phyloP scores from a whole-genome alignment of 352 stramenopile genomes.

The Phytophthora pini region DNA sequence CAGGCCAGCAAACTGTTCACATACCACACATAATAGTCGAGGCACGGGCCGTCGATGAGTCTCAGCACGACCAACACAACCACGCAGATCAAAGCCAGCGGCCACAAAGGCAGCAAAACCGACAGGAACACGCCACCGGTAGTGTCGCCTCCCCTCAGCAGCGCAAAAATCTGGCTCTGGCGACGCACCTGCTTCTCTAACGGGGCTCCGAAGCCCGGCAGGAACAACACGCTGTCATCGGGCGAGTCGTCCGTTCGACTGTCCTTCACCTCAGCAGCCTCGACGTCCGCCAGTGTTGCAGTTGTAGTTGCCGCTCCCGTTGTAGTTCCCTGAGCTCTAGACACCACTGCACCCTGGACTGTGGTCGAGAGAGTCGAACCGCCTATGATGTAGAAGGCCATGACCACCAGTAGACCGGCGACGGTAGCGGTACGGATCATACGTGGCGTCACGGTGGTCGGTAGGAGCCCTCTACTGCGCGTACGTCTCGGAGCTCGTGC shows the following conservation, averaged over 20 bases:
- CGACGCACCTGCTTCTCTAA: slow-evolving; percentile 68
- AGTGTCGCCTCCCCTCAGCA: slow-evolving; percentile 4
- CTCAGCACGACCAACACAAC: slow-evolving; percentile 32
- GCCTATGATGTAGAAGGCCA: slow-evolving; percentile 36
- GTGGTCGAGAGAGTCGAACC: slow-evolving; percentile 15
- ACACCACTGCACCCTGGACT: slow-evolving; percentile 8
- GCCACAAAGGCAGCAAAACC: slow-evolving; percentile 26
- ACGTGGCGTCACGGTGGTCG: slow-evolving; percentile 19
- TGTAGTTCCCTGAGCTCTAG: slow-evolving; percentile 6
- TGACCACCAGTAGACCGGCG: slow-evolving; percentile 32
- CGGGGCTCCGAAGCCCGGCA: slow-evolving; percentile 72
- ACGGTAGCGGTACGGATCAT: slow-evolving; percentile 33
- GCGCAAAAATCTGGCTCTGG: slow-evolving; percentile 6
- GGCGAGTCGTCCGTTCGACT: slow-evolving; percentile 16
- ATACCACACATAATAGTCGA: slow-evolving; percentile 44
- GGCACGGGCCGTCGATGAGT: slow-evolving; percentile 27
- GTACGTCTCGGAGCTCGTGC: slow-evolving; percentile 3
- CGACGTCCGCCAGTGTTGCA: slow-evolving; percentile 1
- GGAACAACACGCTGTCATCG: slow-evolving; percentile 58
- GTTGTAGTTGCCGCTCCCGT: not conserved
- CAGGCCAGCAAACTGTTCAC: slow-evolving; percentile 71
- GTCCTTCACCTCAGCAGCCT: slow-evolving; percentile 2
- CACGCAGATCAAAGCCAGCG: slow-evolving; percentile 23
- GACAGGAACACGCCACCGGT: slow-evolving; percentile 11
- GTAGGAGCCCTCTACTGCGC: not conserved